These are phyloP conservation scores for Talaromyces sp. DNA, from an alignment of 2,329 filamentous ascomycete species.

Conservation along the genomic window DNA sequence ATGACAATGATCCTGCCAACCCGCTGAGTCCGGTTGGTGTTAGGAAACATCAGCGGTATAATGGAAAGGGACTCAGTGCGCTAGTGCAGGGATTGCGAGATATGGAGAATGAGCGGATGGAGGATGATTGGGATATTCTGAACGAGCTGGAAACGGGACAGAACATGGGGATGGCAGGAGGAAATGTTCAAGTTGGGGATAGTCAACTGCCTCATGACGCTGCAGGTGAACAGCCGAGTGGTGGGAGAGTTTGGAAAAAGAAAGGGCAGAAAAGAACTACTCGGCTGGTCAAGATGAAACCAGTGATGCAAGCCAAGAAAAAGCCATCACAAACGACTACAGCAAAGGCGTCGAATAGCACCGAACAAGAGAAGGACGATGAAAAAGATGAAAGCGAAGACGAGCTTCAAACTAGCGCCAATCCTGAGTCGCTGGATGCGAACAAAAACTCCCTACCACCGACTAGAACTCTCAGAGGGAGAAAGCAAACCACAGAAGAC, in stretches of 20 bases:
- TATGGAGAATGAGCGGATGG: constrained; percentile 40
- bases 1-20: not conserved
- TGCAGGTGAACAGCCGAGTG: constrained; percentile 13
- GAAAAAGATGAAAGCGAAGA: constrained; percentile 28
- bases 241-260: constrained; percentile 41
- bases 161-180: constrained; percentile 24
- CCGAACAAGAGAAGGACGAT: constrained; percentile 23
- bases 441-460: not conserved
- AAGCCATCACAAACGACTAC: constrained; percentile 21
- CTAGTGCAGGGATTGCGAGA: constrained; percentile 39
- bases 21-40: constrained; percentile 39
- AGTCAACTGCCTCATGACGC: constrained; percentile 29
- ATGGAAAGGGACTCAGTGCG: constrained; percentile 39
- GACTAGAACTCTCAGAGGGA: not conserved
- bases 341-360: not conserved
- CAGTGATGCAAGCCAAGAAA: constrained; percentile 32
- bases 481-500: not conserved
- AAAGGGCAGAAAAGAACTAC: constrained; percentile 51
- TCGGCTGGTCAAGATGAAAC: constrained; percentile 43
- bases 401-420: constrained; percentile 22
- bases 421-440: not conserved
- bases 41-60: constrained; percentile 35
- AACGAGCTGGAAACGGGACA: constrained; percentile 44
- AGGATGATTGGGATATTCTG: constrained; percentile 45
- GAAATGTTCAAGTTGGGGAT: constrained; percentile 34